These are phyloP conservation scores for Rhodocollybia butyracea DNA, from an alignment of 768 basidiomycete genomes.

Conservation along the genomic window DNA sequence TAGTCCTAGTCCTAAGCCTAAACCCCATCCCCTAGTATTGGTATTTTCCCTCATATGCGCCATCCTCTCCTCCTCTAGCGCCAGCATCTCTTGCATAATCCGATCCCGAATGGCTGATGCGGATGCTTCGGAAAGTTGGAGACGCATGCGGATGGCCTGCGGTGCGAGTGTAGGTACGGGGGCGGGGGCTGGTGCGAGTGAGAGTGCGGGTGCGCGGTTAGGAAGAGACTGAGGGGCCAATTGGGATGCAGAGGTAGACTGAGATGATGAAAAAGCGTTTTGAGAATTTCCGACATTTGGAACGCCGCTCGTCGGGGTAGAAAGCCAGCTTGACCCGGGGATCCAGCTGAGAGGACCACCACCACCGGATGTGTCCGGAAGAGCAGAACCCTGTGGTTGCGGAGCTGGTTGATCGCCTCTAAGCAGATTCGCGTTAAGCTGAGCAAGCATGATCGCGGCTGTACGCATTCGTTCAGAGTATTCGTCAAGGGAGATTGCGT, in stretches of 20 bases:
- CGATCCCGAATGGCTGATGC: conserved; percentile 87
- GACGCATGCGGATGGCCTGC: conserved; percentile 54
- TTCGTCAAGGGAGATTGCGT: conserved; percentile 79
- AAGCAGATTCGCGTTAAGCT: conserved; percentile 80
- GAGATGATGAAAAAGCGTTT: too few relatives aligned
- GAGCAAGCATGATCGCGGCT: conserved; percentile 97
- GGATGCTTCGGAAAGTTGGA: conserved; percentile 83
- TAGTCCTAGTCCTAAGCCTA: conserved; percentile 54
- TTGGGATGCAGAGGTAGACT: too few relatives aligned
- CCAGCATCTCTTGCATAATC: conserved; percentile 98
- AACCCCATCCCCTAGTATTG: conserved; percentile 68
- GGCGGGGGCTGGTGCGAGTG: conserved; percentile 22
- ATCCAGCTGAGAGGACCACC: conserved; percentile 46
- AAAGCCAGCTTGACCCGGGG: conserved; percentile 54
- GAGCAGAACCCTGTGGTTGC: conserved; percentile 4
- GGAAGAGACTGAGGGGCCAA: too few relatives aligned
- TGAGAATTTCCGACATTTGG: too few relatives aligned
- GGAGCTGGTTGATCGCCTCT: conserved; percentile 56
- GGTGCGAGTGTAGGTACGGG: too few relatives aligned
- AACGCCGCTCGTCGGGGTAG: conserved; percentile 19
- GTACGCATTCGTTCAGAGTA: conserved; percentile 99
- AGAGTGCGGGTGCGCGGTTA: too few relatives aligned
- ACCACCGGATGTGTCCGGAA: conserved; percentile 13
- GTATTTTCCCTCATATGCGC: conserved; percentile 78
- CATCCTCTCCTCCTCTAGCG: conserved; percentile 96